phyloP scores from a whole-genome alignment of 352 stramenopile genomes.

The Pythium rishiriense region DNA sequence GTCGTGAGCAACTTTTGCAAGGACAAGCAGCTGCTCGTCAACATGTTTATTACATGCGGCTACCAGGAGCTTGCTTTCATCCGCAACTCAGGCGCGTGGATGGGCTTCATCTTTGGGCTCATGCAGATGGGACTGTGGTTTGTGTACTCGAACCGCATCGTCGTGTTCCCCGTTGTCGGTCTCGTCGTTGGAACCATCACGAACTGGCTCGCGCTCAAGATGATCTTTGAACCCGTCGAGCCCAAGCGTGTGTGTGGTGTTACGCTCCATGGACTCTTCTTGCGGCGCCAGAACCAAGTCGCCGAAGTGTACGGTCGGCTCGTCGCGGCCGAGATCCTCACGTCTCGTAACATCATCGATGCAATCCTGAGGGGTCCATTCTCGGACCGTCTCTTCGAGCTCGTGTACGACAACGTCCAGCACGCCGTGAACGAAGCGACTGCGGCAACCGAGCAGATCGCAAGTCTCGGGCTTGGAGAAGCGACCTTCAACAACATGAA shows the following conservation, averaged over 20 bases:
- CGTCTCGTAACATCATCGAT: conserved; percentile 86
- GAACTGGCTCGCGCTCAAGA: conserved; percentile 94
- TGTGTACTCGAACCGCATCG: conserved; percentile 74
- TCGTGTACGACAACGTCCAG: conserved; percentile 88
- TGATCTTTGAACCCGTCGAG: conserved; percentile 92
- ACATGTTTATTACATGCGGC: conserved; percentile 93
- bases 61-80: conserved; percentile 93
- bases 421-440: conserved; percentile 78
- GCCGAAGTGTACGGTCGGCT: conserved; percentile 87
- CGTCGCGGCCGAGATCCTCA: conserved; percentile 84
- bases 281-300: conserved; percentile 91
- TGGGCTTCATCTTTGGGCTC: conserved; percentile 87
- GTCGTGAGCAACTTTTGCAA: conserved; percentile 93
- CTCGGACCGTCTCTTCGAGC: conserved; percentile 80
- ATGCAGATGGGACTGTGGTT: conserved; percentile 91
- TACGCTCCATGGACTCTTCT: conserved; percentile 94
- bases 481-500: conserved; percentile 85
- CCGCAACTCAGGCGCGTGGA: conserved; percentile 89
- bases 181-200: conserved; percentile 95
- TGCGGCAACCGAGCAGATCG: conserved; percentile 76
- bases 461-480: conserved; percentile 80
- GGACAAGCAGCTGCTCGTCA: conserved; percentile 94
- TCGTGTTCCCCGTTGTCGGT: conserved; percentile 89
- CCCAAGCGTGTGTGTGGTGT: conserved; percentile 76
- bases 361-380: conserved; percentile 86